Conservation (phyloP, 1,139 yeast species). For the Kodamaea arcana region DNA sequence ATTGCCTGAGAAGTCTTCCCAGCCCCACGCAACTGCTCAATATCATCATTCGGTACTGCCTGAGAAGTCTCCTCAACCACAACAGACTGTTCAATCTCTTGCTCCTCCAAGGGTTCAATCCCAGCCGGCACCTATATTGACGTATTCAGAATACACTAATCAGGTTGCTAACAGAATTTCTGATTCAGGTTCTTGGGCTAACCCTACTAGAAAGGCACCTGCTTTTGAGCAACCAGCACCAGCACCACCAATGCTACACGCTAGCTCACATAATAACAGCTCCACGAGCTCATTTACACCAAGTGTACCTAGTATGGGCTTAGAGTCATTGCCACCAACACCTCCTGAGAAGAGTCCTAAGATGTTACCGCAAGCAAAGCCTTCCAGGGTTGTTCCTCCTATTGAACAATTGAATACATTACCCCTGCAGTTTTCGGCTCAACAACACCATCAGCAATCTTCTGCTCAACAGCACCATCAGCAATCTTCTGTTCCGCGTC, state of each 20-base stretch:
- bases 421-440: not conserved
- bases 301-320: not conserved
- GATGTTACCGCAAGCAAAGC: not conserved
- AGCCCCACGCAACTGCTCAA: constrained; percentile 1
- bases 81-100: not conserved
- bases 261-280: constrained; percentile 1
- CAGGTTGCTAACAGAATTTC: no score
- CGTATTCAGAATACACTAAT: no score
- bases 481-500: no score
- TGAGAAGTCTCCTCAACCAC: not conserved
- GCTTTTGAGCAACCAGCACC: constrained; percentile 1
- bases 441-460: constrained; percentile 3
- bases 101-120: constrained; percentile 1
- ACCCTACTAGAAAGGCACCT: not conserved
- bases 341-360: constrained; percentile 1
- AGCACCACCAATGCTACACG: not conserved
- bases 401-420: no score
- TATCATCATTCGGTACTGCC: not conserved
- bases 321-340: not conserved
- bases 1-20: no score
- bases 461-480: constrained; percentile 2
- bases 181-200: not conserved
- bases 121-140: not conserved
- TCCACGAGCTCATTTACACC: not conserved
- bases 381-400: not conserved